Conservation (phyloP, 495 filamentous ascomycete species). For the Copromyces sp. region DNA sequence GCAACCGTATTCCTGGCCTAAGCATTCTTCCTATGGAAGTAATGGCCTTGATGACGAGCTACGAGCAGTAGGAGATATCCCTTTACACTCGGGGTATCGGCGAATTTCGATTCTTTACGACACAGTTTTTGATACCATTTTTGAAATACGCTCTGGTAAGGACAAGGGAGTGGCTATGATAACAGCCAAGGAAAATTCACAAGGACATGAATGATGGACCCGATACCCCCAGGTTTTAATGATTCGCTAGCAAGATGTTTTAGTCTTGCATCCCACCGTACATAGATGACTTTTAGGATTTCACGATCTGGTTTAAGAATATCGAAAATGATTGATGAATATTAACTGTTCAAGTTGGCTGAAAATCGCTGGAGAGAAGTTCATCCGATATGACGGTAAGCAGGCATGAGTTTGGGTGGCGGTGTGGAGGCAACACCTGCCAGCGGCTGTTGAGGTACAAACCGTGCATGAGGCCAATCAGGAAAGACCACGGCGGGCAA, state of each 20-base stretch:
- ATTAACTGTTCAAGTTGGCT: not conserved
- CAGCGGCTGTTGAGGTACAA: not conserved
- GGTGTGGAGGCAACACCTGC: not conserved
- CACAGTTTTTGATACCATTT: not conserved
- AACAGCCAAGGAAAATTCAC: not conserved
- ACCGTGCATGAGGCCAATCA: not conserved
- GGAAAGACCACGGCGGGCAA: not conserved
- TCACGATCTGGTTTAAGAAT: not conserved
- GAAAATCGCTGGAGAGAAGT: not conserved
- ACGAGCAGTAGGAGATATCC: not conserved
- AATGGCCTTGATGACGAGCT: not conserved
- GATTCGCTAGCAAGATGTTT: not conserved
- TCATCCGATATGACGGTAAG: not conserved
- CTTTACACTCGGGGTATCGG: not conserved
- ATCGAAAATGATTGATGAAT: not conserved
- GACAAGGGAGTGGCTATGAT: not conserved
- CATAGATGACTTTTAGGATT: not conserved
- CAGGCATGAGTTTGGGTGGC: not conserved
- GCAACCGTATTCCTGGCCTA: conserved; percentile 40
- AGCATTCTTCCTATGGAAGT: not conserved
- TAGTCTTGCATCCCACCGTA: not conserved
- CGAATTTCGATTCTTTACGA: not conserved
- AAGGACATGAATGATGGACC: not conserved
- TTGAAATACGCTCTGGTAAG: not conserved
- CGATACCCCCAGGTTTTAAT: not conserved